Percentiles rank a stretch among this genome's conserved stretches.
These are phyloP conservation scores for Spathaspora boniae DNA, from an alignment of 805 yeast genomes.

Conservation along the genomic window DNA sequence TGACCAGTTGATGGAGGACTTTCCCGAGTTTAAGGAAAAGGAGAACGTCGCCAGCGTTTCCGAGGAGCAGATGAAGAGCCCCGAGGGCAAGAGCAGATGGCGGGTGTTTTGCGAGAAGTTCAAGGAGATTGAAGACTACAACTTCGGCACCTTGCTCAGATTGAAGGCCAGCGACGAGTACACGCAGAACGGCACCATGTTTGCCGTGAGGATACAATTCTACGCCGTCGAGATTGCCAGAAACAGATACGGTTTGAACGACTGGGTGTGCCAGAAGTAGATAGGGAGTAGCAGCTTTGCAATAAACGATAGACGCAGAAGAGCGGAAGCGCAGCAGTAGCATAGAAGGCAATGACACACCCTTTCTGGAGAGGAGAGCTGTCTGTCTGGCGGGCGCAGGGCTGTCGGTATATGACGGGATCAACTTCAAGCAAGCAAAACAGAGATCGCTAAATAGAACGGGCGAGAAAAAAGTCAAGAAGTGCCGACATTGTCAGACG, in stretches of 20 bases:
- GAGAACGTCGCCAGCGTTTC: slow-evolving; percentile 52
- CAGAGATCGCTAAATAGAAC: too few relatives aligned
- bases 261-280: slow-evolving; percentile 56
- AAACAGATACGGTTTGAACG: slow-evolving; percentile 85
- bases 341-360: too few relatives aligned
- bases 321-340: too few relatives aligned
- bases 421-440: too few relatives aligned
- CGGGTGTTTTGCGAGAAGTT: slow-evolving; percentile 79
- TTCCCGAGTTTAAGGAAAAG: slow-evolving; percentile 83
- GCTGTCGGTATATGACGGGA: too few relatives aligned
- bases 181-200: slow-evolving; percentile 77
- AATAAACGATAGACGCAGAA: slow-evolving; percentile 1
- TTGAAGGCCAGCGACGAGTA: slow-evolving; percentile 70
- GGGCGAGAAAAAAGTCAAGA: too few relatives aligned
- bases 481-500: too few relatives aligned
- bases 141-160: slow-evolving; percentile 92
- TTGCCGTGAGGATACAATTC: slow-evolving; percentile 90
- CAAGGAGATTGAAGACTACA: slow-evolving; percentile 85
- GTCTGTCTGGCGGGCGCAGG: too few relatives aligned
- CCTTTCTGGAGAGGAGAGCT: too few relatives aligned
- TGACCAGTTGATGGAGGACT: slow-evolving; percentile 55
- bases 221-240: slow-evolving; percentile 93
- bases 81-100: slow-evolving; percentile 84
- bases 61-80: slow-evolving; percentile 82
- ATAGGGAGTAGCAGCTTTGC: too few relatives aligned